Base-by-base conservation (phyloP, 768 basidiomycete genomes). In the Amylocystis lapponica region DNA sequence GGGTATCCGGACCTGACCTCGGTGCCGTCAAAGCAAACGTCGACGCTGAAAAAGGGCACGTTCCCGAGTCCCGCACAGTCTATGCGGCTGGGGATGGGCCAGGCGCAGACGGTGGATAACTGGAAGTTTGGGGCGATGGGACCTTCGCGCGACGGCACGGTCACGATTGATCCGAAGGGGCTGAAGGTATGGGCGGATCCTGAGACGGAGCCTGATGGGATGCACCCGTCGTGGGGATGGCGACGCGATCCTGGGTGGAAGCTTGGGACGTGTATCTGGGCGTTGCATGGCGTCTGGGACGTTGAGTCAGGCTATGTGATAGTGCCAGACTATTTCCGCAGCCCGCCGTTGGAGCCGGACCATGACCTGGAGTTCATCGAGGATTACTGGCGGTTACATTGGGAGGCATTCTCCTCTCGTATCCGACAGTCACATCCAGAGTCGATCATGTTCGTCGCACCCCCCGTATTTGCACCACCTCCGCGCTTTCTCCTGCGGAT, bases 251-350 rank as follows among this genome's bases (percentile, higher is more conserved):
- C 64, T 1, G 64, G 65, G 1, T 95, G 92, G 85, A 66, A 71
- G 36, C 69, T 91, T 1, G 93, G 93, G 3, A 76, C 67, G 13
- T 90, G 87, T 58, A 59, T 90, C 12, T 96, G 92, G 92, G 91
- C 91, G 0, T 74, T 75, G 55, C 91, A 95, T 54, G 86, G 81
- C 46, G 83, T 96, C 0, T 97, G 94, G 94, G 86, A 95, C 56
- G 46, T 79, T 48, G 71, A 79, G 46, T 75, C 79, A 0, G 82
- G 84, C 2, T 75, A 71, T 39, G 52, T 92, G 14, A 66, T 90
- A 45, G 67, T 69, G 13, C 82, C 87, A 0, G 75, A 83, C 43
- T 95, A 98, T 63, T 98, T 97, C 67, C 70, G 59, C 43, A 49
- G 69, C 10, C 76, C 76, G 13, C 50, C 14, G 35, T 36, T 45